phyloP scores from a whole-genome alignment of 2,329 filamentous ascomycete genomes.

The Teratosphaeriaceae sp. region DNA sequence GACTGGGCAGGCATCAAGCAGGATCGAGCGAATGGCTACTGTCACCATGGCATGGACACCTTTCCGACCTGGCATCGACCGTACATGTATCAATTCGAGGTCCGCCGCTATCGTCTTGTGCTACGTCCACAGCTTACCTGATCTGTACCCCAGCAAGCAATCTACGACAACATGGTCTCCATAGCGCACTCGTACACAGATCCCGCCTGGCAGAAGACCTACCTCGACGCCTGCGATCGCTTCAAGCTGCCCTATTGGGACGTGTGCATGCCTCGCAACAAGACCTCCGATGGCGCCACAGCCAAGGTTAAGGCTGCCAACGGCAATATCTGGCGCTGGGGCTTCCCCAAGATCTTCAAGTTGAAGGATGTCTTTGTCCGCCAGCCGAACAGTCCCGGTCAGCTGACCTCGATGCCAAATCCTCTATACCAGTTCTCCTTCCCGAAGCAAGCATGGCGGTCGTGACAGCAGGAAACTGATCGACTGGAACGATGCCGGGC shows the following conservation, averaged over 20 bases:
- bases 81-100: not conserved
- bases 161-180: not conserved
- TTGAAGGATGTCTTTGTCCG: not conserved
- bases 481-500: not conserved
- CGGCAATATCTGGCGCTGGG: not conserved
- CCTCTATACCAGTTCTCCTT: not conserved
- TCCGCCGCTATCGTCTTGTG: not conserved
- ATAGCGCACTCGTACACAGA: not conserved
- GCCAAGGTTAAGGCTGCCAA: not conserved
- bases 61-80: not conserved
- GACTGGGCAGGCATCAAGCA: not conserved
- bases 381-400: not conserved
- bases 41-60: not conserved
- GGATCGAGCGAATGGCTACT: not conserved
- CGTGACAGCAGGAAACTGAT: not conserved
- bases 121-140: too few species aligned
- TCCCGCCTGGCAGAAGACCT: not conserved
- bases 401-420: not conserved
- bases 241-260: not conserved
- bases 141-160: not conserved
- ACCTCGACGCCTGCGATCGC: not conserved
- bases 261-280: not conserved
- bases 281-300: not conserved
- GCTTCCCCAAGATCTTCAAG: not conserved
- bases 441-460: not conserved